These are phyloP conservation scores for Cystobasidium pallidum DNA, from an alignment of 1,284 basidiomycete genomes.

Conservation along the genomic window DNA sequence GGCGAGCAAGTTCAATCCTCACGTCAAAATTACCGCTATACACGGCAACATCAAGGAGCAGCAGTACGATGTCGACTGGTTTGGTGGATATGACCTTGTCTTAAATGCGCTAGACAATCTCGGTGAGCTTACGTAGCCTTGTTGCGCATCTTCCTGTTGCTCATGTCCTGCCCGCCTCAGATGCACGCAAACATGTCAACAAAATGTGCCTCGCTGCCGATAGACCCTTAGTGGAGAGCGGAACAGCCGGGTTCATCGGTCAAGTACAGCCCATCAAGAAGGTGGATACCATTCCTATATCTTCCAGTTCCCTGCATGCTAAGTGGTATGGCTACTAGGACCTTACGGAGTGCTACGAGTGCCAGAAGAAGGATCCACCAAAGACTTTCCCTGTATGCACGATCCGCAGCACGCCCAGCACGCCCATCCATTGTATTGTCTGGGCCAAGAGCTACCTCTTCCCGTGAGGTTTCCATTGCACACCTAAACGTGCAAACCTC, in stretches of 20 bases:
- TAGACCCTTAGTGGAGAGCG: constrained; percentile 91
- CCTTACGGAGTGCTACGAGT: constrained; percentile 88
- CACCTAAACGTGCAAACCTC: not conserved
- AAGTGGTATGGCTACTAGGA: constrained; percentile 62
- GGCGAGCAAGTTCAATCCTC: constrained; percentile 88
- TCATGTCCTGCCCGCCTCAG: constrained; percentile 55
- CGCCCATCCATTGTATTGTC: constrained; percentile 97
- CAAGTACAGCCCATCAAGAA: constrained; percentile 64
- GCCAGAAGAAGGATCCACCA: constrained; percentile 81
- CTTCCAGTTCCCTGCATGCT: not conserved
- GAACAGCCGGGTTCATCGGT: constrained; percentile 93
- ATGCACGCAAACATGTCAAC: constrained; percentile 91
- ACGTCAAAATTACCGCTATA: constrained; percentile 82
- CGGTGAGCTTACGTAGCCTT: constrained; percentile 61
- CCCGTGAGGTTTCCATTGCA: constrained; percentile 62
- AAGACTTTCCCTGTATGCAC: constrained; percentile 98
- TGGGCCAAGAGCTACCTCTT: constrained; percentile 99
- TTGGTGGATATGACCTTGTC: constrained; percentile 85
- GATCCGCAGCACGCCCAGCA: constrained; percentile 93
- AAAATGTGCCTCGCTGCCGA: constrained; percentile 92
- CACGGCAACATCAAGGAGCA: constrained; percentile 95
- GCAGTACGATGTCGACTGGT: constrained; percentile 88
- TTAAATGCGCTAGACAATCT: constrained; percentile 96
- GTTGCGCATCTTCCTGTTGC: not conserved
- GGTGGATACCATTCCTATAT: constrained; percentile 61